A percentile compares a stretch with the other conserved stretches of the same genome.
These are phyloP conservation scores for Starmerella bombi DNA, from an alignment of 805 yeast genomes.

Conservation along the genomic window DNA sequence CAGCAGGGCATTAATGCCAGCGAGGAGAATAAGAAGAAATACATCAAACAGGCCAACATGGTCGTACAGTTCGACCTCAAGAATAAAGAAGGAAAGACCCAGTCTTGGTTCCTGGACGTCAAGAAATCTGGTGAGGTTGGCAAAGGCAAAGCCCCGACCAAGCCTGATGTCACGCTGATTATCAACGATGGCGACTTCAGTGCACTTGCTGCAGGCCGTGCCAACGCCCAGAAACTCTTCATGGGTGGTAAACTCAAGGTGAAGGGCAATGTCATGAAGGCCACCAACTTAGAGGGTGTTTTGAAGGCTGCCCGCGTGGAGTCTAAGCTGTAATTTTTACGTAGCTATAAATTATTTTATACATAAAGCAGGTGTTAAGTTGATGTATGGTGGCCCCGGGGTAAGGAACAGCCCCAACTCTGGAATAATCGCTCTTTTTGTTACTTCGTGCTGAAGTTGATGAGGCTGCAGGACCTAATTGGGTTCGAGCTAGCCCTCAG, in stretches of 20 bases:
- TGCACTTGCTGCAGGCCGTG: constrained; percentile 61
- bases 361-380: too few species aligned
- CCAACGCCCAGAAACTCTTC: constrained; percentile 73
- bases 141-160: constrained; percentile 30
- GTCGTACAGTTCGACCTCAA: constrained; percentile 53
- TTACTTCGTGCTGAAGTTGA: neutral
- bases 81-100: constrained; percentile 45
- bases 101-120: constrained; percentile 56
- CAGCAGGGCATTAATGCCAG: constrained; percentile 24
- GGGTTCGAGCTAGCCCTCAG: constrained; percentile 1
- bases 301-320: constrained; percentile 42
- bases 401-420: too few species aligned
- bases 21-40: constrained; percentile 25
- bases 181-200: constrained; percentile 57
- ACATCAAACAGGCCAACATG: constrained; percentile 41
- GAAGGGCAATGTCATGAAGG: constrained; percentile 85
- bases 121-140: constrained; percentile 45
- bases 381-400: too few species aligned
- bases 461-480: constrained; percentile 3
- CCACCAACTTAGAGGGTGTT: constrained; percentile 58
- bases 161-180: constrained; percentile 51
- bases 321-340: constrained; percentile 33
- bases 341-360: too few species aligned
- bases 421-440: neutral
- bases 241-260: constrained; percentile 75